Evolutionary conservation across 2,329 filamentous ascomycete species (phyloP).

Genomic region (Colletotrichum lindemuthianum): DNA sequence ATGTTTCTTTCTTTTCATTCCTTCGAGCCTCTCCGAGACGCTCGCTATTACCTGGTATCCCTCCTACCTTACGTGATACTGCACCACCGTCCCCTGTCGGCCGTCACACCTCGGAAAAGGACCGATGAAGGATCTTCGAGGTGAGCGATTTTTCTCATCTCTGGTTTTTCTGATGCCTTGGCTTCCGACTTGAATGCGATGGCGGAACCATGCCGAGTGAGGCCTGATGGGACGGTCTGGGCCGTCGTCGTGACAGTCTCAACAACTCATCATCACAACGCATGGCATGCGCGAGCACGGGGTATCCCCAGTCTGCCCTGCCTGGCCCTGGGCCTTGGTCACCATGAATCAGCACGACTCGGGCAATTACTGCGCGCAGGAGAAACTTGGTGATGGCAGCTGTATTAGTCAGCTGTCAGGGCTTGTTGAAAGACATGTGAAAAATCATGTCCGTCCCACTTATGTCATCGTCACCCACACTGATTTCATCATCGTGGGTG

Average conservation of each 20-base stretch:
- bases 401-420: conserved; percentile 9
- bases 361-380: neutral
- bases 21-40: neutral
- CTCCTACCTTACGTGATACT: no score
- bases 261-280: neutral
- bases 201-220: conserved; percentile 15
- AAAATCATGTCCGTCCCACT: no score
- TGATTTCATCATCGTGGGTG: no score
- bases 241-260: neutral
- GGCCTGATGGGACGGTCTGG: conserved; percentile 3
- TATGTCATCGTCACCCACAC: no score
- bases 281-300: neutral
- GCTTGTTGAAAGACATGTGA: no score
- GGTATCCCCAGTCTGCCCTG: conserved; percentile 1
- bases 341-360: neutral
- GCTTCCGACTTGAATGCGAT: neutral
- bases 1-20: neutral
- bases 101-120: neutral
- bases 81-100: no score
- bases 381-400: neutral
- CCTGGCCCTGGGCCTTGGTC: neutral
- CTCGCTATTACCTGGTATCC: neutral
- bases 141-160: conserved; percentile 20
- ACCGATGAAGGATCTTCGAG: conserved; percentile 2
- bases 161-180: no score